Conservation (phyloP, 2,329 filamentous ascomycete species). For the Daldinia sp. region DNA sequence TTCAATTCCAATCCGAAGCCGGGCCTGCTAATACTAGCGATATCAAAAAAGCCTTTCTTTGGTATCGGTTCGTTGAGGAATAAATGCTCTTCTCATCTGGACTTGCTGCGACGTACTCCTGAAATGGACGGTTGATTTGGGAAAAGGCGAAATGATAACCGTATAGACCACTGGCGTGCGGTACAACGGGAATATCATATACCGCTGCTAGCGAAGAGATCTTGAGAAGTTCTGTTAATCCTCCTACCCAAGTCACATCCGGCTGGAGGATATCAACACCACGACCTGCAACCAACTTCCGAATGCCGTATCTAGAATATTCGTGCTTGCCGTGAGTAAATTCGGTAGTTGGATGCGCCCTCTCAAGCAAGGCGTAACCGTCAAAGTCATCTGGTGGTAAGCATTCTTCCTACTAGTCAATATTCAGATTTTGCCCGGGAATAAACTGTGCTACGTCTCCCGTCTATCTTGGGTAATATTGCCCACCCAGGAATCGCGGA, state of each 20-base stretch:
- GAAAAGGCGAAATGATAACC: constrained; percentile 96
- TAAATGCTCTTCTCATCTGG: constrained; percentile 86
- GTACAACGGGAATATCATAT: constrained; percentile 93
- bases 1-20: constrained; percentile 91
- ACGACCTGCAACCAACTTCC: constrained; percentile 88
- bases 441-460: too few relatives aligned
- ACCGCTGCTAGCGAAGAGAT: constrained; percentile 88
- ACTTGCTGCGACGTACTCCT: constrained; percentile 94
- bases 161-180: constrained; percentile 91
- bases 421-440: constrained; percentile 83
- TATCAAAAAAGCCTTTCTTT: constrained; percentile 79
- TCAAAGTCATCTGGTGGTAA: constrained; percentile 91
- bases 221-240: constrained; percentile 89
- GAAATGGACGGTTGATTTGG: constrained; percentile 91
- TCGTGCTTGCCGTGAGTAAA: constrained; percentile 98
- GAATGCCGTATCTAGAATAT: constrained; percentile 93
- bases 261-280: constrained; percentile 95
- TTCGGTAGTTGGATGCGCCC: constrained; percentile 86
- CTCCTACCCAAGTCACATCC: constrained; percentile 97
- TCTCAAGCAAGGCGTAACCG: constrained; percentile 88
- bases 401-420: constrained; percentile 98
- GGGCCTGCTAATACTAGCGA: constrained; percentile 84
- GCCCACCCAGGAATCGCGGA: too few relatives aligned
- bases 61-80: constrained; percentile 93
- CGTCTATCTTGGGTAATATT: too few relatives aligned